phyloP scores from a whole-genome alignment of 176 grass and related monocot species.

The Triticum dicoccoides region DNA sequence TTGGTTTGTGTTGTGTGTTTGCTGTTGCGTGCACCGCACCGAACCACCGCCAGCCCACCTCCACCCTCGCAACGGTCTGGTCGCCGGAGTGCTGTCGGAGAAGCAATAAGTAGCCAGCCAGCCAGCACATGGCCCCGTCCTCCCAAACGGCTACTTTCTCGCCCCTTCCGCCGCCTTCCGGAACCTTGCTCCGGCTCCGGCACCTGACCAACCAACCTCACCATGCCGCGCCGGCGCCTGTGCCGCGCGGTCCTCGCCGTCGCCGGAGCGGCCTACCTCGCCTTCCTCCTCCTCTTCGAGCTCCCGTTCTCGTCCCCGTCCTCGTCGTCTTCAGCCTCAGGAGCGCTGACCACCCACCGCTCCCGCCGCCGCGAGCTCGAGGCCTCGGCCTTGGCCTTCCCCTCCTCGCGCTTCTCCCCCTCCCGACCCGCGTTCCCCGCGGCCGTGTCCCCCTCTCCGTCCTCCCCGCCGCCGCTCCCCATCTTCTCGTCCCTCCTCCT shows the following conservation, averaged over 20 bases:
- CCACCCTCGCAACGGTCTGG: conserved; percentile 24
- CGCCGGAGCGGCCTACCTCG: conserved; percentile 22
- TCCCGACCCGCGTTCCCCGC: conserved; percentile 21
- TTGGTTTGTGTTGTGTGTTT: background rate
- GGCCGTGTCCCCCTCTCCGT: background rate
- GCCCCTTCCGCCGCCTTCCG: background rate
- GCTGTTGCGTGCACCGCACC: conserved; percentile 4
- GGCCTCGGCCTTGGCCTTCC: conserved; percentile 6
- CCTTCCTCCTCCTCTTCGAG: conserved; percentile 48
- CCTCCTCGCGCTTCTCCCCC: background rate
- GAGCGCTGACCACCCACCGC: conserved; percentile 22
- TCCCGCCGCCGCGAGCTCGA: conserved; percentile 45
- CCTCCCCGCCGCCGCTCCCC: background rate
- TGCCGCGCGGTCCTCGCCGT: conserved; percentile 12
- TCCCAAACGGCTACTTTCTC: conserved; percentile 35
- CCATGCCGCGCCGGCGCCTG: conserved; percentile 27
- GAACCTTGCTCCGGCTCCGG: background rate
- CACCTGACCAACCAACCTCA: too few species aligned
- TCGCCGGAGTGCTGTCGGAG: background rate
- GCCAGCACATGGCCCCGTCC: background rate
- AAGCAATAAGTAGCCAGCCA: conserved; percentile 12
- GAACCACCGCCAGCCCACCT: background rate
- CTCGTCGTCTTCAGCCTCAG: background rate
- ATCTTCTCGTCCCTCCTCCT: conserved; percentile 50
- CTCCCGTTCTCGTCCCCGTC: background rate